phyloP scores from a whole-genome alignment of 805 yeast species.

The Teunomyces lycoperdinae region DNA sequence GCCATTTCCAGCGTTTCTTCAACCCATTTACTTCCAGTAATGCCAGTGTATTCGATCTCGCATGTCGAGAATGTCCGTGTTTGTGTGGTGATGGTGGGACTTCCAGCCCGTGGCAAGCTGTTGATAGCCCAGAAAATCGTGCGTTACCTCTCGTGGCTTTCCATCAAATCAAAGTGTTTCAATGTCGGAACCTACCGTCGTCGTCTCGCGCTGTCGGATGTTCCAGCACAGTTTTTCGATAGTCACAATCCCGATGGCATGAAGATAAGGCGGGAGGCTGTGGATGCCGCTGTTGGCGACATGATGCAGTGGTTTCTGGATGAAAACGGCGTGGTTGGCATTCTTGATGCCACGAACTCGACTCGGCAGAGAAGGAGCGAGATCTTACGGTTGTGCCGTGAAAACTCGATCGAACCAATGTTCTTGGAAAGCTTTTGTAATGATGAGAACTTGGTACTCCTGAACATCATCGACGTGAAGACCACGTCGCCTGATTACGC shows the following conservation, averaged over 20 bases:
- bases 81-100: conserved; percentile 86
- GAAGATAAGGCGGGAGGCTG: conserved; percentile 64
- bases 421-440: conserved; percentile 92
- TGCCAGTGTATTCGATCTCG: conserved; percentile 58
- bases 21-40: conserved; percentile 11
- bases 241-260: conserved; percentile 63
- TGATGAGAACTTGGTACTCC: conserved; percentile 71
- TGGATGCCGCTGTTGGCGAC: conserved; percentile 67
- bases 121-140: conserved; percentile 93
- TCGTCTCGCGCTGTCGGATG: conserved; percentile 46
- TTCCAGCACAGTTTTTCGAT: conserved; percentile 78
- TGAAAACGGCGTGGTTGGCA: conserved; percentile 84
- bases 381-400: conserved; percentile 59
- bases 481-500: conserved; percentile 81
- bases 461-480: conserved; percentile 83
- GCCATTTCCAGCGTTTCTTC: not conserved
- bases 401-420: conserved; percentile 77
- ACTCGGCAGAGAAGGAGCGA: conserved; percentile 67
- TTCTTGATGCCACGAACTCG: conserved; percentile 90
- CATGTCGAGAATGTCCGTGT: conserved; percentile 71
- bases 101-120: conserved; percentile 91
- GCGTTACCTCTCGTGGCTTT: conserved; percentile 87
- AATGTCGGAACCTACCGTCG: conserved; percentile 88
- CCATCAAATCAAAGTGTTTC: conserved; percentile 81
- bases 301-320: conserved; percentile 84